Conservation (phyloP, 2,329 filamentous ascomycete genomes). For the Didymellaceae sp. region DNA sequence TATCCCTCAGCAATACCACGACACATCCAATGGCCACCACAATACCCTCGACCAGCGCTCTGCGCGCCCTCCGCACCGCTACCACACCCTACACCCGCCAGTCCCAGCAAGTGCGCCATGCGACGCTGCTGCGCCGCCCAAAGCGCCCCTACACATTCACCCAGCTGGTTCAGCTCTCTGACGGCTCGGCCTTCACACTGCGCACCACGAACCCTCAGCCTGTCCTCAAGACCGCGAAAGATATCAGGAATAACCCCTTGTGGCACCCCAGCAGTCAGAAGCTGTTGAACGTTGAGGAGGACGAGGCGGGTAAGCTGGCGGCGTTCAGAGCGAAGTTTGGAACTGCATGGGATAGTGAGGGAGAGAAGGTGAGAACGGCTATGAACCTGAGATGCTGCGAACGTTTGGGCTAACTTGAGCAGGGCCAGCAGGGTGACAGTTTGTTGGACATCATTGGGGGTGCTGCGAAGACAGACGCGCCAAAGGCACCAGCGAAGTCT, state of each 20-base stretch:
- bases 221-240: conserved; percentile 72
- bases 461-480: conserved; percentile 23
- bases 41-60: conserved; percentile 41
- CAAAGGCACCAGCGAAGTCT: conserved; percentile 20
- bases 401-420: not conserved
- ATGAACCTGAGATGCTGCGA: too few species aligned
- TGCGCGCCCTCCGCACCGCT: conserved; percentile 39
- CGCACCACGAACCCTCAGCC: conserved; percentile 76
- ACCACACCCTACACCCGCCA: conserved; percentile 28
- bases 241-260: conserved; percentile 84
- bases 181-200: conserved; percentile 83
- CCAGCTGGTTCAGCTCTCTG: conserved; percentile 90
- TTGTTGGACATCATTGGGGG: conserved; percentile 44
- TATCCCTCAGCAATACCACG: conserved; percentile 9
- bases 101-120: conserved; percentile 71
- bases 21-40: conserved; percentile 38
- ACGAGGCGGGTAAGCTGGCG: conserved; percentile 88
- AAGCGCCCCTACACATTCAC: conserved; percentile 95
- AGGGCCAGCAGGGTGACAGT: conserved; percentile 35
- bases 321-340: conserved; percentile 88
- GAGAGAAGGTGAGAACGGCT: conserved; percentile 14
- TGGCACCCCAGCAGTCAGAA: conserved; percentile 89
- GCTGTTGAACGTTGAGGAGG: conserved; percentile 86
- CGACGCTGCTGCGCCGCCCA: conserved; percentile 85
- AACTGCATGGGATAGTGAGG: conserved; percentile 73